Evolutionary conservation across 2,329 filamentous ascomycete species (phyloP).

Genomic region (Apiospora saccharicola): DNA sequence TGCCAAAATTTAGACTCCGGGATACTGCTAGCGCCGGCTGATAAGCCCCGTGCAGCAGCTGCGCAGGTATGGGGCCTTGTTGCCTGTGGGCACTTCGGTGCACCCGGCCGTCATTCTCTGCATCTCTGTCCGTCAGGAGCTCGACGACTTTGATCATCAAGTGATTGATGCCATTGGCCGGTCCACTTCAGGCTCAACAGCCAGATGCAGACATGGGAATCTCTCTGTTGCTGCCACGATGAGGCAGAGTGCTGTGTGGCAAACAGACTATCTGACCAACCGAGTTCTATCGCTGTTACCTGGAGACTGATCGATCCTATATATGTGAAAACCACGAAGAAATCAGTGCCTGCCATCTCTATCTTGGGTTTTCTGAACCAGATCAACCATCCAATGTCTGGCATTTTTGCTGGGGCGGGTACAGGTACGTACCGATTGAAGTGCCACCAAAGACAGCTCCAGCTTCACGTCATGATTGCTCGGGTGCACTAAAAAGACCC

Average conservation of each 20-base stretch:
- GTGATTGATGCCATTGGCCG: neutral
- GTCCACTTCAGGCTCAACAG: neutral
- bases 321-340: neutral
- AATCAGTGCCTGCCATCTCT: neutral
- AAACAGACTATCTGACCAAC: neutral
- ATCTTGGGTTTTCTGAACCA: neutral
- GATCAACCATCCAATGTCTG: neutral
- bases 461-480: constrained; percentile 17
- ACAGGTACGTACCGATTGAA: neutral
- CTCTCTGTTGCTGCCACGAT: too few species aligned
- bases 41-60: constrained; percentile 9
- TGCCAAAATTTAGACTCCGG: constrained; percentile 7
- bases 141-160: neutral
- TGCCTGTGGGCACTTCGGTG: neutral
- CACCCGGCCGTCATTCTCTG: neutral
- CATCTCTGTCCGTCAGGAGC: neutral
- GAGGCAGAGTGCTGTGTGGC: neutral
- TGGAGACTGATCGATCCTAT: too few species aligned
- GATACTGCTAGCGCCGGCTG: constrained; percentile 17
- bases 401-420: neutral
- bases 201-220: neutral
- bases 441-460: neutral
- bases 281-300: neutral
- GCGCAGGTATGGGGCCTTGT: neutral
- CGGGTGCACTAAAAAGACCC: constrained; percentile 9